Percentiles rank a stretch among this genome's conserved stretches.
phyloP scores from a whole-genome alignment of 257 asterid genomes.

The Linaria vulgaris region DNA sequence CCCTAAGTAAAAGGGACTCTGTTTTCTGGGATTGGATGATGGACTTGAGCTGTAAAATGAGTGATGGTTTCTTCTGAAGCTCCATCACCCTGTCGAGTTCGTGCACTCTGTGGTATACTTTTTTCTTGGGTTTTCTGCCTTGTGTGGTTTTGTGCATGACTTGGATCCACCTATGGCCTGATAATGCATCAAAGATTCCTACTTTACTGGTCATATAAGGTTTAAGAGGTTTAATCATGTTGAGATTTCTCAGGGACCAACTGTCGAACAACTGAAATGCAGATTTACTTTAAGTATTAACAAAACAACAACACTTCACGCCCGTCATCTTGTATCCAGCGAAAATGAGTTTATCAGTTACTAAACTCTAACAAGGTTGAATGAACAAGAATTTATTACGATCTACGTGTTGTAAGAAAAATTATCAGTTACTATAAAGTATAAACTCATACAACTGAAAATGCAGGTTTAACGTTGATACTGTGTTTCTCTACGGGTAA shows the following conservation, averaged over 20 bases:
- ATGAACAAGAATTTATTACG: no score
- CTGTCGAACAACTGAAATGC: slow-evolving; percentile 41
- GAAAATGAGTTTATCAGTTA: no score
- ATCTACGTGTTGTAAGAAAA: no score
- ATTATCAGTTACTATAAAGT: no score
- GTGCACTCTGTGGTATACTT: slow-evolving; percentile 64
- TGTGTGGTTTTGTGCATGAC: slow-evolving; percentile 53
- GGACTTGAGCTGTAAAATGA: slow-evolving; percentile 65
- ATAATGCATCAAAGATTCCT: slow-evolving; percentile 13
- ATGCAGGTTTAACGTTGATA: no score
- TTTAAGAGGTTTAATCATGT: slow-evolving; percentile 27
- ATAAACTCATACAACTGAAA: no score
- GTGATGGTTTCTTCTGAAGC: slow-evolving; percentile 76
- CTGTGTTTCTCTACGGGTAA: no score
- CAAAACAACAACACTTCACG: no score
- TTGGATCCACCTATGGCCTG: slow-evolving; percentile 36
- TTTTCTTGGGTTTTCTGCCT: slow-evolving; percentile 80
- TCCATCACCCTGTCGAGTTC: slow-evolving; percentile 90
- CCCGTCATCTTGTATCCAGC: no score
- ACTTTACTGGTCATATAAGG: not conserved
- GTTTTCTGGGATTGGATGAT: slow-evolving; percentile 69
- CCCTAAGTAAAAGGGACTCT: slow-evolving; percentile 67
- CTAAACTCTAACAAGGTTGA: no score
- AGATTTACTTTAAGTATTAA: not conserved
- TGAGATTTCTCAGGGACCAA: slow-evolving; percentile 30